Conservation (phyloP, 2,329 filamentous ascomycete species). For the Pyrenochaeta sp. region DNA sequence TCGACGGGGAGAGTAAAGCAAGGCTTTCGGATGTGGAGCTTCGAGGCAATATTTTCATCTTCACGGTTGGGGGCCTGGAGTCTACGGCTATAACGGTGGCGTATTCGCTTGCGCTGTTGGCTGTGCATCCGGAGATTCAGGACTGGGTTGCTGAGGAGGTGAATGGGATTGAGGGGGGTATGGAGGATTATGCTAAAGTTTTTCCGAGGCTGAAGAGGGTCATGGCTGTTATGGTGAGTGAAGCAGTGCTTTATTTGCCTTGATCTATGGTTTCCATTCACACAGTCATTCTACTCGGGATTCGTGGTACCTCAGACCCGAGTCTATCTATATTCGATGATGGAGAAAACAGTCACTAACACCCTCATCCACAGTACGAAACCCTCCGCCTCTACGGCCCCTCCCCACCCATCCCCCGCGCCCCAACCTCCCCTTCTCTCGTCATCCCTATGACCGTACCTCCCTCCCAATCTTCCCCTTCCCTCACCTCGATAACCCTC, state of each 20-base stretch:
- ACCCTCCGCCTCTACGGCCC: constrained; percentile 37
- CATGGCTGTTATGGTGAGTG: constrained; percentile 58
- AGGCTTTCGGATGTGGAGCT: constrained; percentile 30
- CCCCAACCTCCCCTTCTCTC: constrained; percentile 3
- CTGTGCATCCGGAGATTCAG: constrained; percentile 58
- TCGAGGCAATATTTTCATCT: constrained; percentile 41
- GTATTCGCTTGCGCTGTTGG: constrained; percentile 58
- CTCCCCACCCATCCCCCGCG: constrained; percentile 24
- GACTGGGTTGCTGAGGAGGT: constrained; percentile 62
- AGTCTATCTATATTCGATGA: too few species aligned
- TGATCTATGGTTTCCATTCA: too few species aligned
- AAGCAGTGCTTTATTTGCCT: too few species aligned
- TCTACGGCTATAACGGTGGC: constrained; percentile 57
- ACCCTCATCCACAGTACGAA: constrained; percentile 26
- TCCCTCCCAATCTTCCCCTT: not conserved
- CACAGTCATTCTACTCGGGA: too few species aligned
- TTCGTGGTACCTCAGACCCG: too few species aligned
- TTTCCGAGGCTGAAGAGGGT: constrained; percentile 56
- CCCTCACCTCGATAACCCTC: constrained; percentile 8
- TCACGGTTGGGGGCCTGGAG: constrained; percentile 40
- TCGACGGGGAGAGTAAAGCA: not conserved
- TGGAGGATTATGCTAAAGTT: constrained; percentile 49
- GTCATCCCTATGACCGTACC: constrained; percentile 8
- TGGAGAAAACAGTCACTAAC: not conserved
- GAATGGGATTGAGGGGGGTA: constrained; percentile 41